Evolutionary conservation across 192 early-diverging fungal genomes (phyloP).

Genomic region (Rhizophagus sp.): DNA sequence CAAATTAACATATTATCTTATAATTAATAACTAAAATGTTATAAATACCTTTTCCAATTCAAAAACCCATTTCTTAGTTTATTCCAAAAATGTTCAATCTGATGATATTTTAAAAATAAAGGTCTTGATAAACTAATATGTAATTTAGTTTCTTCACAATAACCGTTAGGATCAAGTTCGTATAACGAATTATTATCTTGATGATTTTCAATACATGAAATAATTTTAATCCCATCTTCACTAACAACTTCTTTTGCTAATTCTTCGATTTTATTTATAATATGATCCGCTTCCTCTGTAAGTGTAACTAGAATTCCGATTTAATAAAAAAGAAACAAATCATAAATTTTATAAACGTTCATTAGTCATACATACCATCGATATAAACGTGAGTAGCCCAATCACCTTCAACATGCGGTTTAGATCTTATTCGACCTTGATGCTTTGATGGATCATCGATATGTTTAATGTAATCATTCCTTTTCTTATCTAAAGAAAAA

Average conservation of each 20-base stretch:
- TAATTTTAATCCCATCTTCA: neutral
- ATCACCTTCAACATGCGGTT: constrained; percentile 43
- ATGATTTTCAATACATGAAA: neutral
- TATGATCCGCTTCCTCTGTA: neutral
- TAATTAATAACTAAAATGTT: neutral
- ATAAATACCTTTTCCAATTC: constrained; percentile 17
- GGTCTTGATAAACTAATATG: constrained; percentile 51
- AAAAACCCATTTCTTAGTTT: constrained; percentile 32
- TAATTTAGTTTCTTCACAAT: constrained; percentile 23
- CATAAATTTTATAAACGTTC: neutral
- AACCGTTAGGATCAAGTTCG: neutral
- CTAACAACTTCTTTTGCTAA: neutral
- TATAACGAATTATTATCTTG: neutral
- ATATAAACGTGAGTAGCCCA: constrained; percentile 51
- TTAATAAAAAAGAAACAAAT: neutral
- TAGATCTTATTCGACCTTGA: constrained; percentile 37
- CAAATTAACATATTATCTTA: neutral
- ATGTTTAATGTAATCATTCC: constrained; percentile 8
- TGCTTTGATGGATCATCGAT: constrained; percentile 15
- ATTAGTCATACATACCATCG: constrained; percentile 29
- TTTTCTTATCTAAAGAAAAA: neutral
- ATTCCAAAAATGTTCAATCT: constrained; percentile 42
- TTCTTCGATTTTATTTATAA: constrained; percentile 5
- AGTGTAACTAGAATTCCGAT: neutral
- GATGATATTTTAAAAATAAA: constrained; percentile 51